A percentile compares a stretch with the other conserved stretches of the same genome.
Conservation (phyloP, 2,329 filamentous ascomycete genomes). For the Fonsecaea monophora region DNA sequence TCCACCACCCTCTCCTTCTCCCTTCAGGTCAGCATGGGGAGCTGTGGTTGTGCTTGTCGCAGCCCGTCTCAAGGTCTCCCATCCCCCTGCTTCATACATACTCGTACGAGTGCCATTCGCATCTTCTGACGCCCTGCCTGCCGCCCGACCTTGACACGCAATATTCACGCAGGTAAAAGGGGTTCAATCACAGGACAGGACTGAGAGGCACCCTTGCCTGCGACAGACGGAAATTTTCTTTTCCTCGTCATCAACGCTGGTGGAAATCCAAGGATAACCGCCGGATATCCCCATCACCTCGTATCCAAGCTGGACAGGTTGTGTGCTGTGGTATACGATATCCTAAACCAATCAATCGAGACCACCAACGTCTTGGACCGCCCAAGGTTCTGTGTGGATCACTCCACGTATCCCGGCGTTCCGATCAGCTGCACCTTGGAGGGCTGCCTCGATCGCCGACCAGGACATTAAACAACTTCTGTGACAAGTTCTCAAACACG, state of each 20-base stretch:
- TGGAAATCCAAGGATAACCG: neutral
- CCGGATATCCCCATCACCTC: slow-evolving; percentile 19
- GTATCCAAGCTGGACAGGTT: slow-evolving; percentile 1
- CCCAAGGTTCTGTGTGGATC: slow-evolving; percentile 9
- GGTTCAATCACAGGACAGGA: slow-evolving; percentile 3
- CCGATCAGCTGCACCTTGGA: slow-evolving; percentile 16
- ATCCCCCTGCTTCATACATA: neutral
- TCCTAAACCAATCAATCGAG: slow-evolving; percentile 3
- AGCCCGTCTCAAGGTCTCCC: neutral
- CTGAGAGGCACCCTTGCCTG: neutral
- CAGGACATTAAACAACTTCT: slow-evolving; percentile 10
- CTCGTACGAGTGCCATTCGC: neutral
- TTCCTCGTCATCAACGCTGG: neutral
- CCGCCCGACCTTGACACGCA: neutral
- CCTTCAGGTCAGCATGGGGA: neutral
- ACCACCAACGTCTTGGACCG: neutral
- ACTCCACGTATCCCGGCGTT: slow-evolving; percentile 22
- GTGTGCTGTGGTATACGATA: slow-evolving; percentile 5
- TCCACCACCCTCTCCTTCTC: neutral
- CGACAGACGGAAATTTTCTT: neutral
- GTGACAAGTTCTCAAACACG: slow-evolving; percentile 25
- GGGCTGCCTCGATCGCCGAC: neutral
- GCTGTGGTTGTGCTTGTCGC: neutral
- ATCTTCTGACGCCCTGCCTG: neutral
- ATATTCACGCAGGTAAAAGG: neutral